A percentile compares a stretch with the other conserved stretches of the same genome.
These are phyloP conservation scores for Boletus rubropictus DNA, from an alignment of 768 basidiomycete species.

Conservation along the genomic window DNA sequence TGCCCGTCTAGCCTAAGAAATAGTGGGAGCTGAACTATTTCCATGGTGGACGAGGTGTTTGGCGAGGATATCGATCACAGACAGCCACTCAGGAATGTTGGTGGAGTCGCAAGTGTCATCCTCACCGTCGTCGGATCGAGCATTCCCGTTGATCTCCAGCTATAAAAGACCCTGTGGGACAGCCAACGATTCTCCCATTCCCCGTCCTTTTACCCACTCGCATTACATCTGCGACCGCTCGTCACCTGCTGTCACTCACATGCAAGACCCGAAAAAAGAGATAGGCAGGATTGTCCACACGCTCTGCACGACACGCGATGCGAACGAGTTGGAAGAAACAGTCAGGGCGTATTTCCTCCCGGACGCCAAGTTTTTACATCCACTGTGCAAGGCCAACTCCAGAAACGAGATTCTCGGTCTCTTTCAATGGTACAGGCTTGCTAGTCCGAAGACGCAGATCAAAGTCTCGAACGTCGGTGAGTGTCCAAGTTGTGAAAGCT, in stretches of 20 bases:
- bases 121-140: not conserved
- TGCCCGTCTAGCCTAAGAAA: not conserved
- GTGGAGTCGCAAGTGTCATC: not conserved
- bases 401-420: constrained; percentile 47
- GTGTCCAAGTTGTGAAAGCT: constrained; percentile 11
- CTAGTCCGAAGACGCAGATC: constrained; percentile 47
- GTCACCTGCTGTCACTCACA: constrained; percentile 17
- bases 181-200: not conserved
- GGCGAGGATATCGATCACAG: not conserved
- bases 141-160: constrained; percentile 2
- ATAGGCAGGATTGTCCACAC: constrained; percentile 40
- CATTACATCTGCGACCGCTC: not conserved
- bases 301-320: constrained; percentile 44
- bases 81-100: constrained; percentile 5
- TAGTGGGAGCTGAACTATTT: not conserved
- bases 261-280: constrained; percentile 54
- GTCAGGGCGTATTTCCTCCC: constrained; percentile 46
- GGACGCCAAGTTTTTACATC: constrained; percentile 56
- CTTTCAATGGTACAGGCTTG: constrained; percentile 64
- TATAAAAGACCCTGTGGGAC: constrained; percentile 11
- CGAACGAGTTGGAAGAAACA: constrained; percentile 44
- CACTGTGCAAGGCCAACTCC: constrained; percentile 51
- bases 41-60: not conserved
- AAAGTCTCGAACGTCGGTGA: constrained; percentile 41
- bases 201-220: not conserved